These are phyloP conservation scores for Hibiscus tridactylites DNA, from an alignment of 345 rosid species.

Conservation along the genomic window DNA sequence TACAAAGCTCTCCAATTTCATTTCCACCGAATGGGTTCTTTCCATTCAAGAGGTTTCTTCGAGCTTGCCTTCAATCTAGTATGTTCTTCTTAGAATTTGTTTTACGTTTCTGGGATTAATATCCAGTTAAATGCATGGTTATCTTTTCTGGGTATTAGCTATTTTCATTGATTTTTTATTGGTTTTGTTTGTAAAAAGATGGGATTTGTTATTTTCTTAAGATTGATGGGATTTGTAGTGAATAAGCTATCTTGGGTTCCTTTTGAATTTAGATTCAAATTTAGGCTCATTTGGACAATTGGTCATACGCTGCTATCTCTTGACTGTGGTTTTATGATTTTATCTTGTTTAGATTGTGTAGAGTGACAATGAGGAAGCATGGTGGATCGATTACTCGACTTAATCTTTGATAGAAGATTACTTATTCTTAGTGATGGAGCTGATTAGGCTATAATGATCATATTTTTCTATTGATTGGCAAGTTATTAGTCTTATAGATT, in stretches of 20 bases:
- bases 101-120: neutral
- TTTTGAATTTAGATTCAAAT: neutral
- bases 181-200: neutral
- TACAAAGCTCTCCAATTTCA: conserved; percentile 18
- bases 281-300: neutral
- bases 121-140: neutral
- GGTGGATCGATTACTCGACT: neutral
- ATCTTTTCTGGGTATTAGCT: neutral
- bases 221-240: neutral
- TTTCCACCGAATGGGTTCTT: conserved; percentile 27
- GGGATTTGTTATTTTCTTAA: neutral
- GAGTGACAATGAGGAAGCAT: neutral
- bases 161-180: neutral
- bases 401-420: neutral
- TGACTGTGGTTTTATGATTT: neutral
- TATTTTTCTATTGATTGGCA: neutral
- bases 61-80: conserved; percentile 49
- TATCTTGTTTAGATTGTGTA: neutral
- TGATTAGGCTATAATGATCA: neutral
- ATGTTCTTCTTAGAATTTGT: conserved; percentile 3
- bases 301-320: neutral
- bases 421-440: conserved; percentile 4
- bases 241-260: neutral
- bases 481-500: neutral
- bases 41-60: conserved; percentile 41